phyloP scores from a whole-genome alignment of 139 green algal species.

The Micractinium sp. region DNA sequence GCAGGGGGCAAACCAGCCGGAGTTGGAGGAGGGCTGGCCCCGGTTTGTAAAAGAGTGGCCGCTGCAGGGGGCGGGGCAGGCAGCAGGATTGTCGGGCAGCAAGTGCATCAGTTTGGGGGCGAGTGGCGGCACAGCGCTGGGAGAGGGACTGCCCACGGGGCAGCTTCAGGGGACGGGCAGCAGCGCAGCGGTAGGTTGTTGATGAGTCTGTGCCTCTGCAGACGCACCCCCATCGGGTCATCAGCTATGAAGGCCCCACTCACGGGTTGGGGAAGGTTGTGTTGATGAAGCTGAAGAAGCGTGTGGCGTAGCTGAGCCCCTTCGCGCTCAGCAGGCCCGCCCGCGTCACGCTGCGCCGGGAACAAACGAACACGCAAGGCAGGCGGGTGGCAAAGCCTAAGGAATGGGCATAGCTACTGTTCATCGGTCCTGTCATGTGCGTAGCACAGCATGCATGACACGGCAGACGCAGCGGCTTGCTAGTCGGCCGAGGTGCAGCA shows the following conservation, averaged over 20 bases:
- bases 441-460: too few species aligned
- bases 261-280: not conserved
- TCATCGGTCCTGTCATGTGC: too few species aligned
- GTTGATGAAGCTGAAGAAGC: not conserved
- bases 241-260: not conserved
- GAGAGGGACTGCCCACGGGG: not conserved
- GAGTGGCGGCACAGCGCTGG: too few species aligned
- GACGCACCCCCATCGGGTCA: too few species aligned
- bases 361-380: too few species aligned
- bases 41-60: not conserved
- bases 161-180: not conserved
- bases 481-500: too few species aligned
- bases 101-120: too few species aligned
- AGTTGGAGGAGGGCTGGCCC: not conserved
- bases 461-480: too few species aligned
- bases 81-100: too few species aligned
- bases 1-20: not conserved
- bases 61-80: not conserved
- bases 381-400: too few species aligned
- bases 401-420: too few species aligned
- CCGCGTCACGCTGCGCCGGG: not conserved
- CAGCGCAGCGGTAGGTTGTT: not conserved
- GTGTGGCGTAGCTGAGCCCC: not conserved
- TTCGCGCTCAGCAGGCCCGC: not conserved
- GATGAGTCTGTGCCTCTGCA: not conserved